phyloP scores from a whole-genome alignment of 208 protist species.

The Zelonia costaricensis region DNA sequence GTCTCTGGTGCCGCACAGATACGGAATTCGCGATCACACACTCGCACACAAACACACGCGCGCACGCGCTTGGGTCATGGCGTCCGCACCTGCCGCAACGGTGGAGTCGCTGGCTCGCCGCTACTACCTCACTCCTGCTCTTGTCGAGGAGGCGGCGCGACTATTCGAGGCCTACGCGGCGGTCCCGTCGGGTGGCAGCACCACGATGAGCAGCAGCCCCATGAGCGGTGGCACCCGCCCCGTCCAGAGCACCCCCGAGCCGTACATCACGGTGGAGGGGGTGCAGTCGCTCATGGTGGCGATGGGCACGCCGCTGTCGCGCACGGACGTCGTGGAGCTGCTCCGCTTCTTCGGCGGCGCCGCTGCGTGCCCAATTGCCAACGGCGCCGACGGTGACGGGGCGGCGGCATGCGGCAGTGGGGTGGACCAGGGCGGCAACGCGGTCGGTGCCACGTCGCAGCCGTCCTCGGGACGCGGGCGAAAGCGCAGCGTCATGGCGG shows the following conservation, averaged over 20 bases:
- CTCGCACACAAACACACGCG: background rate
- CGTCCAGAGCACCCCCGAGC: slow-evolving; percentile 1
- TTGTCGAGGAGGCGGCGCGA: slow-evolving; percentile 35
- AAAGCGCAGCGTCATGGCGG: no score
- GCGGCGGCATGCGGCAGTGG: no score
- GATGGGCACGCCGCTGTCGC: slow-evolving; percentile 38
- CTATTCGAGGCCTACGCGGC: slow-evolving; percentile 38
- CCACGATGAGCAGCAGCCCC: background rate
- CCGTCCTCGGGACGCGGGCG: no score
- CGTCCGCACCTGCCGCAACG: slow-evolving; percentile 5
- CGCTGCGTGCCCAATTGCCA: background rate
- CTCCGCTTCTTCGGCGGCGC: slow-evolving; percentile 27
- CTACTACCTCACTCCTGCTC: slow-evolving; percentile 35
- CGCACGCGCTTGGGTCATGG: background rate
- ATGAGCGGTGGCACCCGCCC: background rate
- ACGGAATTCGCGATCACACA: no score
- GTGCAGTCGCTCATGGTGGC: slow-evolving; percentile 54
- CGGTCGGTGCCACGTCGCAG: no score
- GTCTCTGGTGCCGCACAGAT: no score
- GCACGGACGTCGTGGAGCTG: slow-evolving; percentile 56
- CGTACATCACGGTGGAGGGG: slow-evolving; percentile 34
- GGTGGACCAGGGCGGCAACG: no score
- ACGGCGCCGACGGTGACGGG: background rate
- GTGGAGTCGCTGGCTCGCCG: slow-evolving; percentile 33
- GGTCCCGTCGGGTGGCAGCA: background rate